Evolutionary conservation across 257 asterid genomes (phyloP), one percentile per base, ranked within the genome.

Genomic region (Nicotiana knightiana): DNA sequence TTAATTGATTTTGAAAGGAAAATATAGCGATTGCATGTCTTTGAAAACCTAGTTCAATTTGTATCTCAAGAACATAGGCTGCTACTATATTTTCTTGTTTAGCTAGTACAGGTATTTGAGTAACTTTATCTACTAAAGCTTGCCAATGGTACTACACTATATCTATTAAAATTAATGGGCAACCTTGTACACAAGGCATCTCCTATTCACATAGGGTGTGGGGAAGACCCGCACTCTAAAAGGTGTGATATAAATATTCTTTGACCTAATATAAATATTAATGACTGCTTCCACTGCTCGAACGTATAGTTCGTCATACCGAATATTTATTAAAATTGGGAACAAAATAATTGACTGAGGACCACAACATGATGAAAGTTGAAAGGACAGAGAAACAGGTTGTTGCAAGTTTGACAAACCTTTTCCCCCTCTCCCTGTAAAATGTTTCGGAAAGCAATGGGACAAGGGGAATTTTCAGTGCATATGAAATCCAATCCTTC

Each of bases 221-320:
- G 3, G 0, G 3, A 39, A 39, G 3, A 3, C 0, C 7, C 7
- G 3, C 51, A 43, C 3, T 0, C 1, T 8, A 43, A 43, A 11
- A 3, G 51, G 3, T 43, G 0, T 8, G 12, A 21, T 21, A 21
- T 21, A 21, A 0, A 21, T 21, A 21, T 21, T 21, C 24, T 0
- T 0, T 21, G 8, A 8, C 3, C 8, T 39, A 1, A 8, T 7
- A 0, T 11, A 8, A 43, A 7, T 43, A 43, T 43, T 43, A 43
- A 43, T 39, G 8, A 0, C 0, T 39, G 3, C 0, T 7, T 39
- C 0, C 10, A 7, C 10, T 0, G 0, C 10, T 39, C 3, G 11
- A 8, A 39, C 46, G 2, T 1, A 0, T 39, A 7, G 6, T 3
- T 6, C 2, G 2, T 8, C 0, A 8, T 1, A 8, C 3, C 3